phyloP scores from a whole-genome alignment of 2,329 filamentous ascomycete species.

The Septoria linicola region DNA sequence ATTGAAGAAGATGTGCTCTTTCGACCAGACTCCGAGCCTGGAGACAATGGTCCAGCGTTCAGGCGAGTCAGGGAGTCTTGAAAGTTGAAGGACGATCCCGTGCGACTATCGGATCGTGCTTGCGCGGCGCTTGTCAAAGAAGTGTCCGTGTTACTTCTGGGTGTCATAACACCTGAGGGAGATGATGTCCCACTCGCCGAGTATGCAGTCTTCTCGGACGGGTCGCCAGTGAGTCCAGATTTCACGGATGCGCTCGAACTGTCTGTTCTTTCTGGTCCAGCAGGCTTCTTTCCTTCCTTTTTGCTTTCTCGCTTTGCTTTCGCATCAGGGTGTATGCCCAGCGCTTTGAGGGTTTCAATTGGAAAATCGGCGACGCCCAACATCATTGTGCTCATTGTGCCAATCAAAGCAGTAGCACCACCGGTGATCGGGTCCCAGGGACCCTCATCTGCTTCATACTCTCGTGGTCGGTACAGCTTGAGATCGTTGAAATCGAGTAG shows the following conservation, averaged over 20 bases:
- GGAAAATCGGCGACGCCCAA: conserved; percentile 78
- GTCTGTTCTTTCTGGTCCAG: conserved; percentile 11
- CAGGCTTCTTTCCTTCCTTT: conserved; percentile 25
- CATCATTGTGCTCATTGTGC: conserved; percentile 75
- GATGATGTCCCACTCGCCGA: conserved; percentile 9
- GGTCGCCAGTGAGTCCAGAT: conserved; percentile 16
- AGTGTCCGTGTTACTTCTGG: conserved; percentile 17
- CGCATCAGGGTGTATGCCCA: conserved; percentile 44
- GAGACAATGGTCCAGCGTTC: conserved; percentile 27
- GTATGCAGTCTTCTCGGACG: conserved; percentile 8
- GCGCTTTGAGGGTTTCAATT: conserved; percentile 53
- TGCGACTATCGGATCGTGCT: conserved; percentile 24
- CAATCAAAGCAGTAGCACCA: conserved; percentile 73
- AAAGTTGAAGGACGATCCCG: conserved; percentile 34
- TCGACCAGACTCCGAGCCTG: conserved; percentile 13
- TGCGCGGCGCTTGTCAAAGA: conserved; percentile 12
- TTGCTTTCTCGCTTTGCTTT: conserved; percentile 28
- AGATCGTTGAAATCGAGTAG: conserved; percentile 67
- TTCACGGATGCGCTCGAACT: conserved; percentile 14
- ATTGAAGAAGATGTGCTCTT: conserved; percentile 25
- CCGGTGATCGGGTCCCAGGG: conserved; percentile 78
- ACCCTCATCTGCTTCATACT: conserved; percentile 76
- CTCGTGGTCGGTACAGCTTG: conserved; percentile 63
- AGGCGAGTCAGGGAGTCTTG: conserved; percentile 34
- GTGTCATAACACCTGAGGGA: conserved; percentile 18